Evolutionary conservation across 164 flowering plant genomes (phyloP).

Genomic region (Brasenia schreberi): DNA sequence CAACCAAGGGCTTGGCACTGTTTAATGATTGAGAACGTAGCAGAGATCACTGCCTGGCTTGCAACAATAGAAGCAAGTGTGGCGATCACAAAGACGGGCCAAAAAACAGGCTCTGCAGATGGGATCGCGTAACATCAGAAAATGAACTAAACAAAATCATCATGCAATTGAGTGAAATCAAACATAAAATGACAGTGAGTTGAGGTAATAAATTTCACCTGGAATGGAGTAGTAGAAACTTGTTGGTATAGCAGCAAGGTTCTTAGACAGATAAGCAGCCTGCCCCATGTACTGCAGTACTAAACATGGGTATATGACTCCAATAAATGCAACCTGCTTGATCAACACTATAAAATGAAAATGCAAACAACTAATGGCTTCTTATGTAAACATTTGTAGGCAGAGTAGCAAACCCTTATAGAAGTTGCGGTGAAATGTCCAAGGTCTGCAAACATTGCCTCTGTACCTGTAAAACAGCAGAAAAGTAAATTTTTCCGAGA

Average conservation of each 20-base stretch:
- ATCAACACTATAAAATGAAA: not conserved
- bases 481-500: not conserved
- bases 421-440: constrained; percentile 67
- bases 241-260: constrained; percentile 38
- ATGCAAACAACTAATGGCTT: not conserved
- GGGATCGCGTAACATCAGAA: not conserved
- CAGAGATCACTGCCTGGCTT: constrained; percentile 79
- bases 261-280: constrained; percentile 73
- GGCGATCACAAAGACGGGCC: constrained; percentile 82
- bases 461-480: constrained; percentile 43
- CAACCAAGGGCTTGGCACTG: constrained; percentile 89
- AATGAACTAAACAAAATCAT: not conserved
- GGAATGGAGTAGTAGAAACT: constrained; percentile 13
- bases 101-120: constrained; percentile 40
- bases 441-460: constrained; percentile 88
- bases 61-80: constrained; percentile 76
- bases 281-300: constrained; percentile 80
- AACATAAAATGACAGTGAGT: not conserved
- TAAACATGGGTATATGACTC: constrained; percentile 63
- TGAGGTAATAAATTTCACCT: not conserved
- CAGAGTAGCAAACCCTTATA: constrained; percentile 29
- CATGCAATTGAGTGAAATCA: too few species aligned
- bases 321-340: constrained; percentile 67
- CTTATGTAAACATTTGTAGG: not conserved
- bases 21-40: constrained; percentile 72